These are phyloP conservation scores for Boletus pseudo-olivaceus DNA, from an alignment of 768 basidiomycete species.

Conservation along the genomic window DNA sequence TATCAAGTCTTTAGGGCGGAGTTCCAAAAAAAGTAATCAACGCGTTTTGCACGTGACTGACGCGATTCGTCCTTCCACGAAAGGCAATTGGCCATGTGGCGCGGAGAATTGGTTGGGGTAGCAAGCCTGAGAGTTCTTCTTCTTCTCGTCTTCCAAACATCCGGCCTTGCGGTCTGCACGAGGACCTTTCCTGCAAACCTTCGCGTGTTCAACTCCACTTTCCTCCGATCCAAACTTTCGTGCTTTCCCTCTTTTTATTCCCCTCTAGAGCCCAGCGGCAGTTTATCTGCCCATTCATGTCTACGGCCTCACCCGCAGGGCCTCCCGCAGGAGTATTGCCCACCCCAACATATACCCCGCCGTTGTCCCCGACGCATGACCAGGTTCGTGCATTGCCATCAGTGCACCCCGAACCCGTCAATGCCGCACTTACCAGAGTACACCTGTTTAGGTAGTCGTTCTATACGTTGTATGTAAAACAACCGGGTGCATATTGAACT, in stretches of 20 bases:
- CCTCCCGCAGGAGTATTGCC: slow-evolving; percentile 34
- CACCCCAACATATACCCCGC: slow-evolving; percentile 35
- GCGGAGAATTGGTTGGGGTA: slow-evolving; percentile 16
- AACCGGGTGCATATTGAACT: slow-evolving; percentile 8
- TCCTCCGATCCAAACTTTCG: slow-evolving; percentile 14
- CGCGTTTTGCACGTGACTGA: slow-evolving; percentile 35
- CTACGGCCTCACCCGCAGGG: slow-evolving; percentile 25
- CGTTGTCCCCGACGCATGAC: slow-evolving; percentile 64
- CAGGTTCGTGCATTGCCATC: slow-evolving; percentile 48
- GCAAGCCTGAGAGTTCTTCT: background rate
- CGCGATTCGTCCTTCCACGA: slow-evolving; percentile 22
- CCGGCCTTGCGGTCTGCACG: slow-evolving; percentile 33
- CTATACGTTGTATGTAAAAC: slow-evolving; percentile 64
- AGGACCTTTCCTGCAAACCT: slow-evolving; percentile 23
- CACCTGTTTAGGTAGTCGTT: slow-evolving; percentile 55
- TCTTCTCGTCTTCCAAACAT: slow-evolving; percentile 5
- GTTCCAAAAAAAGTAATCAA: slow-evolving; percentile 30
- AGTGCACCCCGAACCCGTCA: slow-evolving; percentile 15
- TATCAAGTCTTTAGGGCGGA: slow-evolving; percentile 30
- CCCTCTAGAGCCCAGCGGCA: slow-evolving; percentile 17
- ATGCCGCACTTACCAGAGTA: slow-evolving; percentile 20
- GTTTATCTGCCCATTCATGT: slow-evolving; percentile 33
- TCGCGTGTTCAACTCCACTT: slow-evolving; percentile 16
- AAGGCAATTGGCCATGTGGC: slow-evolving; percentile 18
- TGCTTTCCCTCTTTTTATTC: slow-evolving; percentile 1